Base-by-base conservation (phyloP, 495 filamentous ascomycete species). In the Xylaria acuta region DNA sequence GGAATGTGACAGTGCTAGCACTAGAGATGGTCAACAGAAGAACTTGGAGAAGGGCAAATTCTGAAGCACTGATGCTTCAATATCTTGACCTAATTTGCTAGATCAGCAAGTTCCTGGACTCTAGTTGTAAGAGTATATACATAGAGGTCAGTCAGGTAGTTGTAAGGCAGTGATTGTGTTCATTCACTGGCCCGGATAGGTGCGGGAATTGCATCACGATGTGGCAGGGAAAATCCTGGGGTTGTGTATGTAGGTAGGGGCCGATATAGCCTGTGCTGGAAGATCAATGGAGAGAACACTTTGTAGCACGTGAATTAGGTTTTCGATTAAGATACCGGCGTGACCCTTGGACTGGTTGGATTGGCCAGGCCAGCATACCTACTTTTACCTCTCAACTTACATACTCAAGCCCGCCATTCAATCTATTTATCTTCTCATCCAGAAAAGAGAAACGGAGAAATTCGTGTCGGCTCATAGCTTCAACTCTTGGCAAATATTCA, bases 161-260 rank as follows among this genome's bases (percentile, higher is more conserved):
- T 41, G 3, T 32, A 34, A 36, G 56, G 56, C 5, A 59, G 56
- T 27, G 14, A 54, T 12, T 54, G 14, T 59, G 56, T 59, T 56
- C 18, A 25, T 27, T 5, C 8, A 27, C 53, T 32, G 18, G 54
- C 30, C 1, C 30, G 56, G 3, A 2, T 20, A 59, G 56, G 30
- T 36, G n/a, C 30, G 1, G 2, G 18, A 59, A 60, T n/a, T 9
- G 2, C 32, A 60, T 60, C 20, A n/a, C 20, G 20, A 40, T 30
- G 20, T 41, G 36, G 38, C 38, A 8, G 25, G n/a, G 20, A 45
- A 45, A 45, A 18, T 16, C 14, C 6, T 5, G 60, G 9, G 36
- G 60, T 34, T 45, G 38, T 45, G 38, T 45, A 30, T 8, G 60
- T 64, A 64, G 60, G 40, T 45, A 30, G 60, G 45, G 40, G 45